These are phyloP conservation scores for Globisporangium ultimum DNA, from an alignment of 352 stramenopile species.

Conservation along the genomic window DNA sequence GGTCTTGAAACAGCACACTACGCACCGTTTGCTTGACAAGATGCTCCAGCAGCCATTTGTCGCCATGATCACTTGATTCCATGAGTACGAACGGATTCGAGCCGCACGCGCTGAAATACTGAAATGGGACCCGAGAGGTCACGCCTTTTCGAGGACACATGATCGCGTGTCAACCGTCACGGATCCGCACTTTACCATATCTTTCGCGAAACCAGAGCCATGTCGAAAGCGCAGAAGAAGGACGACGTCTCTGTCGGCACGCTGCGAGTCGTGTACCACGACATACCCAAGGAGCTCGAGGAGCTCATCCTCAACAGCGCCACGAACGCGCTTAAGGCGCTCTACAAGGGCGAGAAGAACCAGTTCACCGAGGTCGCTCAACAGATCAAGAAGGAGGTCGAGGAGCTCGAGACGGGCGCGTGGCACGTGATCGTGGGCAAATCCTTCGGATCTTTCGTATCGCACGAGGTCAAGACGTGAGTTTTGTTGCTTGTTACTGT, in stretches of 20 bases:
- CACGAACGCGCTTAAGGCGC: constrained; percentile 73
- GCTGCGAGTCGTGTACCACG: constrained; percentile 68
- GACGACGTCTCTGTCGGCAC: constrained; percentile 67
- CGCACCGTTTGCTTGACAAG: constrained; percentile 43
- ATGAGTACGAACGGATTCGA: background rate
- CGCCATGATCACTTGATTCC: constrained; percentile 8
- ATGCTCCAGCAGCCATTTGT: constrained; percentile 29
- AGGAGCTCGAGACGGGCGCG: constrained; percentile 58
- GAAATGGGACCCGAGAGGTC: background rate
- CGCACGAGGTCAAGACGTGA: constrained; percentile 82
- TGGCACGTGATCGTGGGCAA: constrained; percentile 88
- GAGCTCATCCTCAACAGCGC: constrained; percentile 67
- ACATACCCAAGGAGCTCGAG: constrained; percentile 65
- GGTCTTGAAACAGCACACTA: constrained; percentile 32
- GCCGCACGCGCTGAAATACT: background rate
- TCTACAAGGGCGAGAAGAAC: constrained; percentile 85
- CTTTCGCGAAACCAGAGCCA: constrained; percentile 8
- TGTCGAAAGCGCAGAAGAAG: constrained; percentile 82
- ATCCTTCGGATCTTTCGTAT: constrained; percentile 83
- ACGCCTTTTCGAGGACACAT: too few species aligned
- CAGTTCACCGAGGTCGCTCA: constrained; percentile 81
- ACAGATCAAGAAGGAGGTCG: constrained; percentile 77
- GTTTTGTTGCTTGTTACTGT: constrained; percentile 3
- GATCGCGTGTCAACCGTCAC: too few species aligned
- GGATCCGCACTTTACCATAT: too few species aligned